A percentile compares a stretch with the other conserved stretches of the same genome.
These are phyloP conservation scores for Acanthamoeba lenticulata DNA, from an alignment of 208 protist species.

Conservation along the genomic window DNA sequence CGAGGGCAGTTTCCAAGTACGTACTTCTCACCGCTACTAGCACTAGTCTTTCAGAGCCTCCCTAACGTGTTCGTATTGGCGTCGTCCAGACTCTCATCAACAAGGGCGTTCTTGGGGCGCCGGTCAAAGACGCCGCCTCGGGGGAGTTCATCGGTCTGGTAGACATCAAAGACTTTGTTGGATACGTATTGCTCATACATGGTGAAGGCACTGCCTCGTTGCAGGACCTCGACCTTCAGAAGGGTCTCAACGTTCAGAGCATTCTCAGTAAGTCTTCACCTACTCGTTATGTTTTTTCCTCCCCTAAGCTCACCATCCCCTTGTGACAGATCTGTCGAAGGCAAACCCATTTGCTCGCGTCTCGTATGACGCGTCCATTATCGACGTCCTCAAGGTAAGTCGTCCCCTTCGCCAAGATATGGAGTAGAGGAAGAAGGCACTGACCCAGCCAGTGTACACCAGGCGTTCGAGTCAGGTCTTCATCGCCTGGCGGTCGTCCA, in stretches of 20 bases:
- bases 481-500: not conserved
- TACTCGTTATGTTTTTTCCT: not conserved
- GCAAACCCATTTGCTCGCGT: conserved; percentile 1
- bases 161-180: conserved; percentile 59
- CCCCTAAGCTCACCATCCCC: not conserved
- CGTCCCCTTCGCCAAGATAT: too few relatives aligned
- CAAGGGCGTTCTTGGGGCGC: conserved; percentile 1
- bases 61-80: not conserved
- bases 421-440: too few relatives aligned
- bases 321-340: conserved; percentile 26
- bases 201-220: not conserved
- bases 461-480: not conserved
- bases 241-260: conserved; percentile 5
- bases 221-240: not conserved
- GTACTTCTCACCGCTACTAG: not conserved
- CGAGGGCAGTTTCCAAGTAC: conserved; percentile 25
- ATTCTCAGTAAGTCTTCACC: not conserved
- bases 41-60: not conserved
- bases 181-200: conserved; percentile 42
- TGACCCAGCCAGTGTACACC: too few relatives aligned
- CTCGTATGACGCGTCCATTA: not conserved
- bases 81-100: not conserved
- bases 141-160: conserved; percentile 1
- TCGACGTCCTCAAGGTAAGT: not conserved
- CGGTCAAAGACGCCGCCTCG: not conserved